These are phyloP conservation scores for Arachis hypogaea DNA, from an alignment of 306 rosid species.

Conservation along the genomic window DNA sequence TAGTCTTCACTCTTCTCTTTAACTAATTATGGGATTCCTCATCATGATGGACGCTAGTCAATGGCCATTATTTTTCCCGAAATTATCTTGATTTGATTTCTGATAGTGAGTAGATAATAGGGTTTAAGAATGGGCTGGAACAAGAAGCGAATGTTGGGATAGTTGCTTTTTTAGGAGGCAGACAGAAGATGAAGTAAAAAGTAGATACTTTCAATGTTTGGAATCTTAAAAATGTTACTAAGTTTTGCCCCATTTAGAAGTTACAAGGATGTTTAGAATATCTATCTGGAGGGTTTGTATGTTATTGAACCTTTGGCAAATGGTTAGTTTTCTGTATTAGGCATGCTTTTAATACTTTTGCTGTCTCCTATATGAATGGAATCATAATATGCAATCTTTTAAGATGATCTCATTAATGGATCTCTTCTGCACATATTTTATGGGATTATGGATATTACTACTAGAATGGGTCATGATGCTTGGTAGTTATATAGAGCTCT, in stretches of 20 bases:
- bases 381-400: neutral
- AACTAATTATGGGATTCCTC: neutral
- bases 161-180: neutral
- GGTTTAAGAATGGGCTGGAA: constrained; percentile 19
- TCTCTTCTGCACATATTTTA: neutral
- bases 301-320: neutral
- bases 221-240: no score
- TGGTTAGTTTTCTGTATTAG: neutral
- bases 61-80: neutral
- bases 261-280: neutral
- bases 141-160: constrained; percentile 1
- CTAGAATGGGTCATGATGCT: neutral
- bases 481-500: neutral
- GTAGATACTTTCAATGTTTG: no score
- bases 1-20: neutral
- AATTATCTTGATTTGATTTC: constrained; percentile 22
- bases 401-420: neutral
- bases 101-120: neutral
- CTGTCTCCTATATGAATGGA: neutral
- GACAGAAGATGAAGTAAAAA: no score
- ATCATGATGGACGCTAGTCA: neutral
- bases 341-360: constrained; percentile 3
- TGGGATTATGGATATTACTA: neutral
- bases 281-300: neutral
- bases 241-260: no score